Base-by-base conservation (phyloP, 306 rosid species). In the Delonix regia region DNA sequence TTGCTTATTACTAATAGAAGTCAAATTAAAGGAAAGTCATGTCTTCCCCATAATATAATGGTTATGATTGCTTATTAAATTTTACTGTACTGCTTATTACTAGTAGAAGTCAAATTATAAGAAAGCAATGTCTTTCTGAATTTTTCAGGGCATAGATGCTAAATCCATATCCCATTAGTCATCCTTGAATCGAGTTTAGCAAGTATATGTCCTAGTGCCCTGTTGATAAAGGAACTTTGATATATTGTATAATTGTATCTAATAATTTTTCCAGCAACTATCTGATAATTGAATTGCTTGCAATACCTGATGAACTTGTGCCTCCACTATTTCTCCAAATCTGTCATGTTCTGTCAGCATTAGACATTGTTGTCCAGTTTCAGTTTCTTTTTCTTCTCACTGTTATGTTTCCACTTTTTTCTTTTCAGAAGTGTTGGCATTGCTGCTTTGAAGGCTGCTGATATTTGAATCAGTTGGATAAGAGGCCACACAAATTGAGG, bases 401-500 rank as follows among this genome's bases (percentile, higher is more conserved):
- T 19, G 24, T 39, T 27, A 2, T 42, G 48, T 27, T n/a, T 57
- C 33, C 33, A 49, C 27, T 48, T 48, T 22, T 78, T 42, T 77
- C 33, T 63, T 48, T 49, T 76, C 48, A 1, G 33, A 30, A 1
- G 33, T 30, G 33, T 30, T 30, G 33, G 33, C 33, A 36, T 41
- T 41, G 45, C 12, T 41, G 45, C 11, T 8, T 41, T 9, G 11
- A 41, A 41, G 27, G 60, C 63, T 8, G 39, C 15, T 9, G 15
- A 13, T 4, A 11, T 64, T 36, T 34, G 44, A 67, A 69, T 30
- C 36, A 53, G 81, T 47, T 62, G 41, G 38, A 81, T 72, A 19
- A 21, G 52, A 55, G 52, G 48, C 57, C 66, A 45, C 61, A 27
- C 73, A 44, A 21, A 45, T 56, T 77, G 71, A 61, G 77, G 83